phyloP scores from a whole-genome alignment of 2,329 filamentous ascomycete genomes.

The Zymoseptoria tritici region DNA sequence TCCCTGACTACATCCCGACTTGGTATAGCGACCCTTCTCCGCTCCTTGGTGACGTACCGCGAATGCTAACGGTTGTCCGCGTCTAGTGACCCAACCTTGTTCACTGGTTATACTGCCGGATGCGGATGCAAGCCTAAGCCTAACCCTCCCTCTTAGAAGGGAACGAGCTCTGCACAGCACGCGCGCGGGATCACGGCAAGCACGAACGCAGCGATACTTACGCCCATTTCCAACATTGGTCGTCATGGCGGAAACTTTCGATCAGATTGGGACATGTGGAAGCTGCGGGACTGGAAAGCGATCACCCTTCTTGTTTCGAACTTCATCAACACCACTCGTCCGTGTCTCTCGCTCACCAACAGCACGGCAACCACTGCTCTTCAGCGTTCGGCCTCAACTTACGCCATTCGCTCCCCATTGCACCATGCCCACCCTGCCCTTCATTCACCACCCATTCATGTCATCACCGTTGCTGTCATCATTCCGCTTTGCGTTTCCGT shows the following conservation, averaged over 20 bases:
- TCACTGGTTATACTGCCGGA: too few relatives aligned
- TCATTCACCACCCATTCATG: too few relatives aligned
- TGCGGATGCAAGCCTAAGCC: neutral
- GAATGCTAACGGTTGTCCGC: neutral
- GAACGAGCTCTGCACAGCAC: neutral
- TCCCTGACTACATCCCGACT: neutral
- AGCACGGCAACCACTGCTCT: too few relatives aligned
- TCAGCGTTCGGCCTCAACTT: too few relatives aligned
- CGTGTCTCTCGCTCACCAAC: too few relatives aligned
- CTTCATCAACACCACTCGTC: too few relatives aligned
- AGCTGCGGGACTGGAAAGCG: neutral
- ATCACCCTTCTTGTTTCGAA: neutral
- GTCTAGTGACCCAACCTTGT: neutral
- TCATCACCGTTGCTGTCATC: too few relatives aligned
- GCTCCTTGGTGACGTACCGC: neutral
- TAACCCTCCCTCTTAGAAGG: neutral
- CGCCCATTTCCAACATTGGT: neutral
- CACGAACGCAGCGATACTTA: neutral
- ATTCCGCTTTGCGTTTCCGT: too few relatives aligned
- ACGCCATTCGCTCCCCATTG: too few relatives aligned
- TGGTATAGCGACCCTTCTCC: neutral
- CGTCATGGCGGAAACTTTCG: neutral
- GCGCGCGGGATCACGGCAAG: neutral
- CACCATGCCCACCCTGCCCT: too few relatives aligned
- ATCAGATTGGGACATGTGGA: neutral